Base-by-base conservation (phyloP, 202 grass and related monocot genomes). In the Cymbopogon flexuosus region DNA sequence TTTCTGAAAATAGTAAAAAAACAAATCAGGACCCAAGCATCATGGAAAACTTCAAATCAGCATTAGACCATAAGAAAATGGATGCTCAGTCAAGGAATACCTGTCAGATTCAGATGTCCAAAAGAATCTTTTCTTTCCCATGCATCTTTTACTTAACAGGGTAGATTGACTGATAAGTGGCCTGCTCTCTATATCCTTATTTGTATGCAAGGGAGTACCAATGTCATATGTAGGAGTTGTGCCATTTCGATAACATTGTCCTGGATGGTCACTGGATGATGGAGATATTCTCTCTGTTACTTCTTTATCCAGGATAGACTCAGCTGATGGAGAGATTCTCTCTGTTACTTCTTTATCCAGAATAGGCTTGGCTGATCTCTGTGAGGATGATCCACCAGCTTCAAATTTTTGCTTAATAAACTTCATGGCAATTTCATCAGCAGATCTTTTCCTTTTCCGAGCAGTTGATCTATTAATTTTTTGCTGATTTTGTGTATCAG, bases 31-130 rank as follows among this genome's bases (percentile, higher is more conserved):
- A 31, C 27, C 34, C 56, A 59, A 24, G 56, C 56, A 61, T 36
- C 33, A 83, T 70, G 36, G 4, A 73, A 65, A 67, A 79, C 7
- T 8, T 79, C 68, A 30, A 80, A 15, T 57, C 73, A 74, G 54
- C 75, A 81, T 11, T 68, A 16, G 0, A 16, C 16, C 47, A 62
- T 9, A 5, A 84, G 86, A 45, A 45, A 57, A 83, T 11, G 18
- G 56, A 59, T 59, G 56, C 3, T 59, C 21, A 24, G 10, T 59
- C 21, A 59, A 59, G 19, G 56, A 46, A 77, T 93, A 97, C 94
- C 94, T 97, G 87, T 93, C 84, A 29, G 87, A 92, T 62, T 84
- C 76, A 5, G 88, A 84, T 66, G 83, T 88, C 94, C 94, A 97
- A 64, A 73, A 45, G 66, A 90, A 97, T 58, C 72, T 86, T 93